Base-by-base conservation (phyloP, 495 filamentous ascomycete genomes). In the Penicillium cataractarum region DNA sequence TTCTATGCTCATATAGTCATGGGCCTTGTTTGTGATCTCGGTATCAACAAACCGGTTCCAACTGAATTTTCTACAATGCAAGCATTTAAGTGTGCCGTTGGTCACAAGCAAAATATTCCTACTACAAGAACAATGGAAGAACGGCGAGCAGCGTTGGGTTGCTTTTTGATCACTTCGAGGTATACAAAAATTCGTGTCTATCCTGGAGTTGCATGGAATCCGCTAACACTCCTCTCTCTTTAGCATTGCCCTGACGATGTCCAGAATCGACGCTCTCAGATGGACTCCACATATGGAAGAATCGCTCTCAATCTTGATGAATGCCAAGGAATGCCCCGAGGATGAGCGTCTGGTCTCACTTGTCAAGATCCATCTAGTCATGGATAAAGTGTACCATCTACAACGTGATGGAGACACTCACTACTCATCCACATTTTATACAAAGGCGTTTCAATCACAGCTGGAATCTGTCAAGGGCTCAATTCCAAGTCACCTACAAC, bases 211-310 rank as follows among this genome's bases (percentile, higher is more conserved):
- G n/a, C 22, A 21, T 21, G 3, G 9, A 21, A 29, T 19, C 19
- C 3, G n/a, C 58, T 60, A 35, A 60, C 19, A 52, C 35, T 10
- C 7, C 35, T 10, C 7, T 2, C n/a, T 6, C 49, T 50, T 17
- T 66, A 83, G 76, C 55, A 71, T 76, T 61, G 82, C 76, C 52
- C 77, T 76, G 13, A 75, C 72, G 42, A 74, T 84, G 55, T 76
- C 75, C 19, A 76, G 74, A 53, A 76, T 78, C 3, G 80, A 84
- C 44, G 74, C 80, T 6, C 66, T 87, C 6, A 74, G 72, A 17
- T 87, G 82, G 81, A 83, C 78, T 8, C 64, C 80, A 6, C 77
- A 84, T 52, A 76, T 87, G 69, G 83, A 85, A 35, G 79, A 84
- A 24, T 82, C 77, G 37, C 73, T 87, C 2, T 64, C 72, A 0